Evolutionary conservation across 352 stramenopile species (phyloP), one percentile per base, ranked within the genome.

Genomic region (Ophiocytium majus): DNA sequence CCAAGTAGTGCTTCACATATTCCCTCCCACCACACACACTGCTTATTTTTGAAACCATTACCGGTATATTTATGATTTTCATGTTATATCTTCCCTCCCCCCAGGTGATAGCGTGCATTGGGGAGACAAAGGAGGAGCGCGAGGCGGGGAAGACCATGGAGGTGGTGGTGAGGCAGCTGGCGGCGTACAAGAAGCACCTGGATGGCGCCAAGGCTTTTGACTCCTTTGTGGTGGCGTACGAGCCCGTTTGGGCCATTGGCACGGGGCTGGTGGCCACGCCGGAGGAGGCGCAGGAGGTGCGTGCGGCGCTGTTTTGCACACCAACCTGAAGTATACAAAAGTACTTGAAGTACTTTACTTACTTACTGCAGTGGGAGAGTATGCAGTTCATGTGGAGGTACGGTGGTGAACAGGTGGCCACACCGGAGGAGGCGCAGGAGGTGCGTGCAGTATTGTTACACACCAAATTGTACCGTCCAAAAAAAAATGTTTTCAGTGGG

Each of bases 101-200:
- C 31, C 92, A 90, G 76, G 96, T 99, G 50, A 99, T 99, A 85
- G 95, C 95, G 79, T 99, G 97, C 93, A 98, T 98, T 88, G 97
- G 97, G 66, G 97, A 99, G 91, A 97, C 94, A 64, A 95, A 98
- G 81, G 91, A 95, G 86, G 92, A 95, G 81, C 94, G 96, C 82
- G 96, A 99, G 91, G 91, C 92, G 63, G 95, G 95, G 86, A 50
- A 82, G 31, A 88, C 84, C 9, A 86, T 88, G 84, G 82, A 83
- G 57, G 79, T 84, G 36, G 84, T 88, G 36, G 36, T 88, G 71
- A 32, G 74, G 5, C 84, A 88, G 64, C 1, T 86, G 35, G 81
- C 82, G 14, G 80, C 84, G 23, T 86, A 88, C 63, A 76, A 75
- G 9, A 66, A 83, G 49, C 64, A 35, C 64, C 32, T 76, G 10